Base-by-base conservation (phyloP, 345 rosid species). In the Brassica rapa region DNA sequence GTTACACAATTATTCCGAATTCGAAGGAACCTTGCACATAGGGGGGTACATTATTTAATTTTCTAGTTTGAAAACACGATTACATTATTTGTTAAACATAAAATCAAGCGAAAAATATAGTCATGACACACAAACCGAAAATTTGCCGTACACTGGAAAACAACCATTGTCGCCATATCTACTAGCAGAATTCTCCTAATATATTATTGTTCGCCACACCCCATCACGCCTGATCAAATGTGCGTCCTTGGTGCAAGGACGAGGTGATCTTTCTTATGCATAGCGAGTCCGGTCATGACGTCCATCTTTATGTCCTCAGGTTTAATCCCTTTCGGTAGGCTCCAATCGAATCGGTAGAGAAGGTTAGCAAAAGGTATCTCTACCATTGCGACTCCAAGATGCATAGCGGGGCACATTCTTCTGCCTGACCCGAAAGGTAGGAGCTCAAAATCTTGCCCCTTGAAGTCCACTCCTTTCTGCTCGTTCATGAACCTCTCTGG, bases 261-360 rank as follows among this genome's bases (percentile, higher is more conserved):
- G 5, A 77, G 81, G 46, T 77, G 81, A 5, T 77, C 81, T 77
- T 77, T 77, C 71, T 77, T 77, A 64, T 77, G 81, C 81, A 77
- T 77, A 56, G 81, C 76, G 16, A 77, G 81, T 77, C 81, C 81
- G 3, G 81, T 77, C 81, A 77, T 77, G 60, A 77, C 81, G 12
- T 79, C 82, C 86, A 73, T 73, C 68, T 77, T 77, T 71, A 77
- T 64, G 59, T 77, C 81, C 14, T 77, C 81, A 4, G 76, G 81
- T 39, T 77, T 77, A 37, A 39, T 21, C 23, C 81, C 81, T 56
- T 55, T 65, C 8, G 76, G 71, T 41, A 77, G 60, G 60, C 76
- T 55, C 81, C 81, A 77, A 21, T 77, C 76, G n/a, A 64, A 77
- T 71, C 43, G 66, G 35, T 77, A 77, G 11, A 77, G 72, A 77